Evolutionary conservation across 140 eudicot species (phyloP).

Genomic region (Flaveria floridana): DNA sequence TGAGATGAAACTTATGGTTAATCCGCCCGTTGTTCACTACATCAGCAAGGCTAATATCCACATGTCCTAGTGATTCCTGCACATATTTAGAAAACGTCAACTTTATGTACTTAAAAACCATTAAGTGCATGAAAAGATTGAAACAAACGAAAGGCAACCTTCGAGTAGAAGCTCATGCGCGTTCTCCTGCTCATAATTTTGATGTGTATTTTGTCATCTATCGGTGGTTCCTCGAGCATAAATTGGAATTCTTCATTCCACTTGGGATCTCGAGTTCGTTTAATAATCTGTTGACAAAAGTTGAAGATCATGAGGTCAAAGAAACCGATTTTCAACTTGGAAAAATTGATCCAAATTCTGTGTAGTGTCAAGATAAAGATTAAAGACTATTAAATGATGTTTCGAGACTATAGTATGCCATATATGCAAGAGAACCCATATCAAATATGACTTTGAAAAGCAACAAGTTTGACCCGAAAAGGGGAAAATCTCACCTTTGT

Average conservation of each 20-base stretch:
- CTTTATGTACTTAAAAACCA: neutral
- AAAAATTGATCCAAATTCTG: neutral
- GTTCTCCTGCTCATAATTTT: constrained; percentile 65
- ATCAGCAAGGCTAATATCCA: constrained; percentile 69
- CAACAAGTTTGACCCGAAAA: constrained; percentile 14
- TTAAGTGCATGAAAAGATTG: neutral
- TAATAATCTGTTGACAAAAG: constrained; percentile 48
- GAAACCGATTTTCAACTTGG: neutral
- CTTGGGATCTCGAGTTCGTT: constrained; percentile 66
- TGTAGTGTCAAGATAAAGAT: neutral
- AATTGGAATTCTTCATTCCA: constrained; percentile 91
- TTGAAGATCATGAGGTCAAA: constrained; percentile 4
- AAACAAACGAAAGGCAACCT: constrained; percentile 36
- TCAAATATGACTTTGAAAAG: neutral
- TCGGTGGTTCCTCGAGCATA: constrained; percentile 81
- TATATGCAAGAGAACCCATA: neutral
- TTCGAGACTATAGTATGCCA: neutral
- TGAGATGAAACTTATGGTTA: constrained; percentile 72
- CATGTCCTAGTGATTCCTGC: constrained; percentile 87
- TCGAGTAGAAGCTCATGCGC: constrained; percentile 53
- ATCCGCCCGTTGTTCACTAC: constrained; percentile 89
- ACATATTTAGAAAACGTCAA: neutral
- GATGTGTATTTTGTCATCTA: constrained; percentile 65
- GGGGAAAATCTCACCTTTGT: constrained; percentile 60
- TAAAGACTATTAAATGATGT: constrained; percentile 25